A percentile compares a stretch with the other conserved stretches of the same genome.
phyloP scores from a whole-genome alignment of 768 basidiomycete genomes.

The Boletus rubescentipes region DNA sequence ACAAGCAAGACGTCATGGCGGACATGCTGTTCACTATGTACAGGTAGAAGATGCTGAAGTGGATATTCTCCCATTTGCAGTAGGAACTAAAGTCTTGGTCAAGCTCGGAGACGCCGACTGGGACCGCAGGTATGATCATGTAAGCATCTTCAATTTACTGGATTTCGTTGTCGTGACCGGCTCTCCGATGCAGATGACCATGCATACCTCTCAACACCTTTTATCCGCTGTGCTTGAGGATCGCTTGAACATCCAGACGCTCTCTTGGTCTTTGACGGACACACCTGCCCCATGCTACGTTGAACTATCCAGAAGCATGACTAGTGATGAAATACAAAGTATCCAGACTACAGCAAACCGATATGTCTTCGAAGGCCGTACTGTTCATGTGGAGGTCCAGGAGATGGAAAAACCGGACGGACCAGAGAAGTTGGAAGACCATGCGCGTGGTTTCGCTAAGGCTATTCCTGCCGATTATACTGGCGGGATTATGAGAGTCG shows the following conservation, averaged over 20 bases:
- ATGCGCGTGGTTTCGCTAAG: slow-evolving; percentile 53
- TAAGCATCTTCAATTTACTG: slow-evolving; percentile 33
- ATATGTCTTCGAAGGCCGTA: slow-evolving; percentile 67
- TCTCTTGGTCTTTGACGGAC: slow-evolving; percentile 78
- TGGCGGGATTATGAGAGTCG: slow-evolving; percentile 73
- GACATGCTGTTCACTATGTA: slow-evolving; percentile 75
- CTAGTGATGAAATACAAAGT: slow-evolving; percentile 54
- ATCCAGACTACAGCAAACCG: slow-evolving; percentile 67
- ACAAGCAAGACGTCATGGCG: slow-evolving; percentile 66
- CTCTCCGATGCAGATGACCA: slow-evolving; percentile 55
- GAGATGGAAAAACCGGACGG: slow-evolving; percentile 50
- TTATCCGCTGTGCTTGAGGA: slow-evolving; percentile 78
- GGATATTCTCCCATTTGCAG: slow-evolving; percentile 45
- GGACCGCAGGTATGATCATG: slow-evolving; percentile 72
- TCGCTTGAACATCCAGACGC: slow-evolving; percentile 60
- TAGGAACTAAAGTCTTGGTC: slow-evolving; percentile 52
- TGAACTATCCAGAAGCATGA: slow-evolving; percentile 70
- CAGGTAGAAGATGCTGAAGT: slow-evolving; percentile 40
- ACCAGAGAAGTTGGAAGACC: slow-evolving; percentile 38
- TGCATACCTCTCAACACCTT: slow-evolving; percentile 85
- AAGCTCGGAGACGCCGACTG: slow-evolving; percentile 59
- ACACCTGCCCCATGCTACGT: slow-evolving; percentile 73
- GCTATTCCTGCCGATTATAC: slow-evolving; percentile 69
- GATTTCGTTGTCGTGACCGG: not conserved
- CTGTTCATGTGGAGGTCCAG: slow-evolving; percentile 71